phyloP scores from a whole-genome alignment of 2,329 filamentous ascomycete genomes.

The Trichocomaceae sp. region DNA sequence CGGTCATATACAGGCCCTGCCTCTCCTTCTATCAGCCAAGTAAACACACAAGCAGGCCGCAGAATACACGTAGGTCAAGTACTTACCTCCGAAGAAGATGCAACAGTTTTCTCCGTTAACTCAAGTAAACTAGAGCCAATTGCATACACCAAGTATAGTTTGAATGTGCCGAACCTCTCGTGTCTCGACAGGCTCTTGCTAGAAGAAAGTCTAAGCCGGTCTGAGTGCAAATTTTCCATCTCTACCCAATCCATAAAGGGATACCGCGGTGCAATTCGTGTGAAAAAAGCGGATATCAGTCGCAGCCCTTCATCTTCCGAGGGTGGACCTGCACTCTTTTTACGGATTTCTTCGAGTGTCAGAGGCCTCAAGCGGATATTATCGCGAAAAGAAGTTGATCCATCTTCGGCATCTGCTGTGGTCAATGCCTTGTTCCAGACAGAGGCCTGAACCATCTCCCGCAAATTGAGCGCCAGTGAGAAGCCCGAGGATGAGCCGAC shows the following conservation, averaged over 20 bases:
- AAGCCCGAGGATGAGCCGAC: conserved; percentile 46
- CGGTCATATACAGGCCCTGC: conserved; percentile 44
- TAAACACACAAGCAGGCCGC: too few species aligned
- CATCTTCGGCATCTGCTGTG: neutral
- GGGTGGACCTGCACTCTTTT: conserved; percentile 40
- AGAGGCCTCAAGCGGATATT: conserved; percentile 15
- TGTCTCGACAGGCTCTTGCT: conserved; percentile 28
- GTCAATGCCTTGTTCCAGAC: conserved; percentile 47
- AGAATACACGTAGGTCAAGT: neutral
- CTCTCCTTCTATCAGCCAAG: neutral
- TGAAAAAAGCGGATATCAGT: conserved; percentile 43
- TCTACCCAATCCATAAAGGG: conserved; percentile 45
- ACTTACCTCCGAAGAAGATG: conserved; percentile 37
- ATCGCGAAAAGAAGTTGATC: neutral
- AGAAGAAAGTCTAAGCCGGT: conserved; percentile 29
- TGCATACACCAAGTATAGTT: conserved; percentile 47
- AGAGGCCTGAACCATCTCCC: conserved; percentile 49
- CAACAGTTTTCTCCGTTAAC: conserved; percentile 42
- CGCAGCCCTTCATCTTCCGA: conserved; percentile 40
- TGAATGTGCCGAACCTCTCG: conserved; percentile 45
- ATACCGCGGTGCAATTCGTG: conserved; percentile 44
- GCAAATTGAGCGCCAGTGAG: conserved; percentile 44
- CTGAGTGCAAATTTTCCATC: conserved; percentile 40
- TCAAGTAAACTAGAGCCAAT: conserved; percentile 46
- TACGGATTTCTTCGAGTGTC: conserved; percentile 35